Conservation (phyloP, 176 grass and related monocot genomes). For the Ensete ventricosum region DNA sequence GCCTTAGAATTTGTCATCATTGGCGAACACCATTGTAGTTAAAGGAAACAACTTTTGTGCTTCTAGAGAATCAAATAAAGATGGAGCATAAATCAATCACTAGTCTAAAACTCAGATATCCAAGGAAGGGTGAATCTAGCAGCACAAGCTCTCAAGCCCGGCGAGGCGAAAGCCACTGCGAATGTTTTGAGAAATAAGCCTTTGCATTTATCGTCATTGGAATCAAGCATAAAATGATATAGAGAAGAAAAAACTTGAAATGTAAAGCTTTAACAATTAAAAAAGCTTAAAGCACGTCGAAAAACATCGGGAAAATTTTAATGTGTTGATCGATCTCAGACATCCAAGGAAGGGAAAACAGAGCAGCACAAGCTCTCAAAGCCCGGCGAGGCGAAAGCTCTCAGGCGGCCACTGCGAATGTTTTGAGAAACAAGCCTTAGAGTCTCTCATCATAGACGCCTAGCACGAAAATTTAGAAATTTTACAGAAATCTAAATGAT, state of each 20-base stretch:
- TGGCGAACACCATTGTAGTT: background rate
- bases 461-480: background rate
- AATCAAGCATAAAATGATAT: background rate
- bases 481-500: too few relatives aligned
- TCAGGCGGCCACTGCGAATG: constrained; percentile 13
- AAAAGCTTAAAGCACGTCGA: too few relatives aligned
- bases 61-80: too few relatives aligned
- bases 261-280: too few relatives aligned
- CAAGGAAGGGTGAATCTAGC: background rate
- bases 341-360: constrained; percentile 3
- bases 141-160: background rate
- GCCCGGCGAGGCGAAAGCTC: background rate
- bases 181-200: constrained; percentile 6
- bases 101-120: background rate
- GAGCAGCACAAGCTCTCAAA: constrained; percentile 7
- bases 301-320: too few relatives aligned
- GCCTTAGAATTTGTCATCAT: background rate
- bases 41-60: too few relatives aligned
- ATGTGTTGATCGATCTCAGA: background rate
- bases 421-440: constrained; percentile 15
- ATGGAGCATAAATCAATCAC: too few relatives aligned
- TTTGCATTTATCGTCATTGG: background rate
- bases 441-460: background rate
- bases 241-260: too few relatives aligned
- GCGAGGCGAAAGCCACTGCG: background rate